Conservation (phyloP, 2,329 filamentous ascomycete species). For the Sporothrix phasma region DNA sequence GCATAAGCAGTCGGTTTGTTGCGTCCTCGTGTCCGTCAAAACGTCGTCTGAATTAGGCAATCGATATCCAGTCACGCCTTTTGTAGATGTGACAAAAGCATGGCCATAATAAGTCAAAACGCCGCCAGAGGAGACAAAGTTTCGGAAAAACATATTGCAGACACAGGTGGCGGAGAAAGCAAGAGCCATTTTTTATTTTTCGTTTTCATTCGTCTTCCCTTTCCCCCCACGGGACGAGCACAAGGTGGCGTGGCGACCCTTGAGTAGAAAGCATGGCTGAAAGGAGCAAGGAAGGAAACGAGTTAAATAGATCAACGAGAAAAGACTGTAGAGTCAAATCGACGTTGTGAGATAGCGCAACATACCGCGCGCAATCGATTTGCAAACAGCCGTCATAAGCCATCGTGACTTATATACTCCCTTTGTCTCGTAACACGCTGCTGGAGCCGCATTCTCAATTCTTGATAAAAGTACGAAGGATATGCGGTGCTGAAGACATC, state of each 20-base stretch:
- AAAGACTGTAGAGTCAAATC: not conserved
- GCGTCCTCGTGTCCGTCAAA: not conserved
- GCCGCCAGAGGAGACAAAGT: too few species aligned
- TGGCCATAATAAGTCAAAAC: too few species aligned
- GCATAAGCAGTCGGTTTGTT: not conserved
- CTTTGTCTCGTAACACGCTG: too few species aligned
- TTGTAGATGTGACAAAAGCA: not conserved
- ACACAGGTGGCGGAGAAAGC: not conserved
- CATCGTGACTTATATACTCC: too few species aligned
- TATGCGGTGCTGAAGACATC: not conserved
- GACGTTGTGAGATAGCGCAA: too few species aligned
- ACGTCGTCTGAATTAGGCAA: not conserved
- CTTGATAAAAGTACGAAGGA: too few species aligned
- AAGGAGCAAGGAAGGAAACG: not conserved
- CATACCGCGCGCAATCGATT: not conserved
- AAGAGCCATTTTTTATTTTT: too few species aligned
- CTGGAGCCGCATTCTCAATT: too few species aligned
- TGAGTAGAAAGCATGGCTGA: not conserved
- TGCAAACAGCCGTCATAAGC: too few species aligned
- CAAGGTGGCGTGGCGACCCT: not conserved
- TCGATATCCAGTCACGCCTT: not conserved
- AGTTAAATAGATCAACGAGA: not conserved
- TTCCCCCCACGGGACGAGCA: not conserved
- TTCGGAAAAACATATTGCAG: too few species aligned
- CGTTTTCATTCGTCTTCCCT: too few species aligned